Percentiles rank a stretch among this genome's conserved stretches.
These are phyloP conservation scores for Diaporthe sp. DNA, from an alignment of 2,329 filamentous ascomycete species.

Conservation along the genomic window DNA sequence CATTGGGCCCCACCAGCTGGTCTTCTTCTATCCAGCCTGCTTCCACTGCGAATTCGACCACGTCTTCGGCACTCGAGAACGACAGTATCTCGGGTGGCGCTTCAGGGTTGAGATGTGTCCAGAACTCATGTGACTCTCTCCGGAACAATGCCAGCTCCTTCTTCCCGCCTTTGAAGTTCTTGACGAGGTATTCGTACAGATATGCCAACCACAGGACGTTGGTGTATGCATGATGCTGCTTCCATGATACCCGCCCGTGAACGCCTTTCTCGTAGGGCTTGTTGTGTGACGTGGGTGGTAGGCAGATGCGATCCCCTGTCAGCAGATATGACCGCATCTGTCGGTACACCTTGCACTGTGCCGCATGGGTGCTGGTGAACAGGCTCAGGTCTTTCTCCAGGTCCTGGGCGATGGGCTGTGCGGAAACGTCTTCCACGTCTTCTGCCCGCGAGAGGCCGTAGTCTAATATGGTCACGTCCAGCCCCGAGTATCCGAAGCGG, in stretches of 20 bases:
- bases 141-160: constrained; percentile 62
- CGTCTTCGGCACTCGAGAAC: constrained; percentile 69
- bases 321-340: constrained; percentile 73
- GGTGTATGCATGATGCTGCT: constrained; percentile 69
- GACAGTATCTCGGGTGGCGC: constrained; percentile 62
- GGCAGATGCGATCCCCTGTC: constrained; percentile 63
- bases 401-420: constrained; percentile 66
- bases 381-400: constrained; percentile 72
- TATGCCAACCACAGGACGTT: constrained; percentile 78
- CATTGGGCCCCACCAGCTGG: constrained; percentile 57
- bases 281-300: constrained; percentile 62
- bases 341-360: constrained; percentile 73
- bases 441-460: constrained; percentile 75
- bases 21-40: constrained; percentile 69
- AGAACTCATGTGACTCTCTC: constrained; percentile 65
- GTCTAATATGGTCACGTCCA: constrained; percentile 76
- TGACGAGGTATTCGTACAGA: constrained; percentile 67
- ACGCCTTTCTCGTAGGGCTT: constrained; percentile 62
- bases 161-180: constrained; percentile 62
- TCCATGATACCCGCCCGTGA: constrained; percentile 68
- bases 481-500: constrained; percentile 70
- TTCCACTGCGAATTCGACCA: constrained; percentile 70
- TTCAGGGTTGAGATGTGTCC: constrained; percentile 66
- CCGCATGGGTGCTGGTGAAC: constrained; percentile 72
- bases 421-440: constrained; percentile 53